A percentile compares a stretch with the other conserved stretches of the same genome.
Conservation (phyloP, 2,329 filamentous ascomycete genomes). For the Paecilomyces niveus region DNA sequence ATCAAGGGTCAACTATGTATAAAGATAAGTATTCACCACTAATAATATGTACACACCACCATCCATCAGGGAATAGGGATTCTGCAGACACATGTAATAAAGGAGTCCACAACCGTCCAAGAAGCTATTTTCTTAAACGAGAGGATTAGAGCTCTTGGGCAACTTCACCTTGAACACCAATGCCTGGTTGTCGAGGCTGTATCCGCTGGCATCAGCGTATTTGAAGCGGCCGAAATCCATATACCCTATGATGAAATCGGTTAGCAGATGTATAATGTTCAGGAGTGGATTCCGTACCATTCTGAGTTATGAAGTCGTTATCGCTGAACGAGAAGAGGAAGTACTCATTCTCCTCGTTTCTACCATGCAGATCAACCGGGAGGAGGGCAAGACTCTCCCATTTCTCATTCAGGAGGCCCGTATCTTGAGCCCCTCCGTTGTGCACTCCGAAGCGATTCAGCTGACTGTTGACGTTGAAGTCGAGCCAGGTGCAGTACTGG, state of each 20-base stretch:
- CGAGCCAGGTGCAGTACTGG: constrained; percentile 58
- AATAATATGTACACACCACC: too few relatives aligned
- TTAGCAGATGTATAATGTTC: constrained; percentile 3
- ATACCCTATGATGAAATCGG: constrained; percentile 32
- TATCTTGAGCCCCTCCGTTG: constrained; percentile 58
- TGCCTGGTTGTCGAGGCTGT: constrained; percentile 54
- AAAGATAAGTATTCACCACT: too few relatives aligned
- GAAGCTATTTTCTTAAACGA: background rate
- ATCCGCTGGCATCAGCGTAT: constrained; percentile 53
- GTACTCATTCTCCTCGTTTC: constrained; percentile 49
- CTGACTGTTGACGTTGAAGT: constrained; percentile 61
- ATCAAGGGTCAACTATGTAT: too few relatives aligned
- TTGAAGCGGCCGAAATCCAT: constrained; percentile 51
- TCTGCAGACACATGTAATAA: too few relatives aligned
- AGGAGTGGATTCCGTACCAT: constrained; percentile 39
- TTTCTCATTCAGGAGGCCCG: constrained; percentile 62
- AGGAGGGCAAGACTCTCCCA: constrained; percentile 64
- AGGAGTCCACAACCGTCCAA: background rate
- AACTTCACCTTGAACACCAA: constrained; percentile 47
- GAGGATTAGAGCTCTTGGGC: constrained; percentile 1
- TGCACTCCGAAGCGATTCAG: constrained; percentile 60
- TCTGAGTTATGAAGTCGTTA: constrained; percentile 69
- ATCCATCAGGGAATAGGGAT: background rate
- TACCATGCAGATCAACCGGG: constrained; percentile 45
- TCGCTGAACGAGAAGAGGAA: constrained; percentile 63